Evolutionary conservation across 106 monocot genomes (phyloP), one percentile per base, ranked within the genome.

Genomic region (Vanilla planifolia): DNA sequence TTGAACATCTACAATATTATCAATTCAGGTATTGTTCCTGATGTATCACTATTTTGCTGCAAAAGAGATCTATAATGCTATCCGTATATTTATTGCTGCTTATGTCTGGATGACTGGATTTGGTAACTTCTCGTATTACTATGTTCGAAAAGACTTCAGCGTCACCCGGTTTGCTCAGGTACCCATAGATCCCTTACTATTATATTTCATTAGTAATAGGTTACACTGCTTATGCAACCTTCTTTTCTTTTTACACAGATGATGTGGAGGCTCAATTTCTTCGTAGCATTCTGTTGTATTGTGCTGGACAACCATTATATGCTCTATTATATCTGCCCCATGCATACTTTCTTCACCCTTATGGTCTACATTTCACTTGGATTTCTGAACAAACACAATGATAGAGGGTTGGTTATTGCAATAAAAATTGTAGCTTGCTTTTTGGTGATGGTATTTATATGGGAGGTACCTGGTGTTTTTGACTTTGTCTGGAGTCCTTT

Each of bases 31-130:
- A 30, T 19, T 76, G 4, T 76, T 76, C 33, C 35, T 76, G 43
- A 70, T 76, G 76, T 70, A 70, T 51, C 76, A 76, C 70, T 76
- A 76, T 60, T 76, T 76, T 46, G 65, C 65, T 42, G 76, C 76
- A 14, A 27, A 32, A 39, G 76, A 76, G 55, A 70, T 76, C n/a
- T 76, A 70, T 51, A 76, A 76, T 35, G 64, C 70, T 33, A 71
- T 76, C 28, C 76, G 76, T 16, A 20, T 76, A 17, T 76, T 76
- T 43, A 76, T 76, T 29, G 75, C 75, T 51, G 75, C 68, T 55
- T 75, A 75, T 75, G 75, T 75, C 19, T 75, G 67, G 67, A 75
- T 75, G 75, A 75, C 75, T 48, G 75, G 75, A 22, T 75, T 75
- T 63, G 75, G 75, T 3, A 75, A 75, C 68, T 75, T 75, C 46